These are phyloP conservation scores for Colletotrichum navitas DNA, from an alignment of 2,329 filamentous ascomycete species.

Conservation along the genomic window DNA sequence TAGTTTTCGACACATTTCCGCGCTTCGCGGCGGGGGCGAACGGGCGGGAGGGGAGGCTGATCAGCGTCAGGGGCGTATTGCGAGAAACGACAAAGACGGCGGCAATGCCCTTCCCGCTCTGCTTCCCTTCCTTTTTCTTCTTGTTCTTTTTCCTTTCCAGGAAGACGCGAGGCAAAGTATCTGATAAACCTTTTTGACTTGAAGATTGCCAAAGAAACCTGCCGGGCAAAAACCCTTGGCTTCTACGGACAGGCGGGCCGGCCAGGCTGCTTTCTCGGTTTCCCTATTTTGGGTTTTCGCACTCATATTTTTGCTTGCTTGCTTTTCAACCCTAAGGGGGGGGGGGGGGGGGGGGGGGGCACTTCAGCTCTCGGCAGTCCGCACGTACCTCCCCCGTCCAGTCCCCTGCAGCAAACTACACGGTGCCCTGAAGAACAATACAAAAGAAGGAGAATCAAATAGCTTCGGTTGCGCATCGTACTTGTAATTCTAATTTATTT, in stretches of 20 bases:
- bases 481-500: constrained; percentile 41
- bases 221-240: not conserved
- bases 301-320: too few species aligned
- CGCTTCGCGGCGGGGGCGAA: not conserved
- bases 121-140: not conserved
- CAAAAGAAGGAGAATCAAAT: not conserved
- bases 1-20: not conserved
- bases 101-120: not conserved
- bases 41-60: not conserved
- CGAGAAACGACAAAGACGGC: constrained; percentile 3
- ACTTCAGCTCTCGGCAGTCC: constrained; percentile 1
- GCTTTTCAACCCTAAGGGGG: not conserved
- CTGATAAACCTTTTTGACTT: too few species aligned
- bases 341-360: too few species aligned
- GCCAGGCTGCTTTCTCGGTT: not conserved
- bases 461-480: constrained; percentile 30
- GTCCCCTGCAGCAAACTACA: not conserved
- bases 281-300: too few species aligned
- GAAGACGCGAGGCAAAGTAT: too few species aligned
- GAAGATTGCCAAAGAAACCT: too few species aligned
- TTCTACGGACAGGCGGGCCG: not conserved
- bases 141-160: not conserved
- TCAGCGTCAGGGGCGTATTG: not conserved
- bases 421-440: not conserved
- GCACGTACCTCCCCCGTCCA: not conserved